Percentiles rank a stretch among this genome's conserved stretches.
phyloP scores from a whole-genome alignment of 2,329 filamentous ascomycete genomes.

The Pezicula neosporulosa region DNA sequence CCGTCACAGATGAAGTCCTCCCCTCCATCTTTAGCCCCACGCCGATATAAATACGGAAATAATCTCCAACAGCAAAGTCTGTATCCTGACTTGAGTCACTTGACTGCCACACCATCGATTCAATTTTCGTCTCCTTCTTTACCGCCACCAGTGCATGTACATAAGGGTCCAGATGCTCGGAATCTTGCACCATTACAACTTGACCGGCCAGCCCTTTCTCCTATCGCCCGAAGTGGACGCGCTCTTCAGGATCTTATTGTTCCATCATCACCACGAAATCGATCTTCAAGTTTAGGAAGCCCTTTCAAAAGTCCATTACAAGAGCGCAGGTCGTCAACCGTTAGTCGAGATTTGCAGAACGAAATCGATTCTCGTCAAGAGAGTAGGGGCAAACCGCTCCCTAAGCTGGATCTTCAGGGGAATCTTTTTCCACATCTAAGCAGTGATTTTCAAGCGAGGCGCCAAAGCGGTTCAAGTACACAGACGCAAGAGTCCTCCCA shows the following conservation, averaged over 20 bases:
- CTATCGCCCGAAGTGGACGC: constrained; percentile 27
- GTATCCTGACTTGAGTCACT: constrained; percentile 15
- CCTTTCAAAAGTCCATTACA: constrained; percentile 29
- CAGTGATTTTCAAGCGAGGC: constrained; percentile 4
- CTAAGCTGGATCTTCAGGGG: constrained; percentile 16
- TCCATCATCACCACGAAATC: constrained; percentile 24
- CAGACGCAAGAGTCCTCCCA: neutral
- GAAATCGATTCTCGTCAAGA: constrained; percentile 8
- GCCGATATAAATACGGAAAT: constrained; percentile 24
- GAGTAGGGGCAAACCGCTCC: constrained; percentile 12
- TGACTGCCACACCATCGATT: constrained; percentile 26
- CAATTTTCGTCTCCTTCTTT: constrained; percentile 29
- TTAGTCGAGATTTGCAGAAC: constrained; percentile 10
- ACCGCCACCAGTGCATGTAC: constrained; percentile 21
- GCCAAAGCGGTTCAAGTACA: neutral
- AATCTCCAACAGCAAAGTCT: constrained; percentile 22
- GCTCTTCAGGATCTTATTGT: constrained; percentile 27
- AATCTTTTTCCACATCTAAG: constrained; percentile 10
- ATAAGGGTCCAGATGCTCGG: constrained; percentile 10
- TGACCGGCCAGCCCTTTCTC: constrained; percentile 20
- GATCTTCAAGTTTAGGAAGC: constrained; percentile 28
- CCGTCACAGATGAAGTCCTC: constrained; percentile 26
- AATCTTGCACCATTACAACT: constrained; percentile 6
- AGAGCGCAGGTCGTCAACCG: constrained; percentile 19
- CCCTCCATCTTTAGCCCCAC: constrained; percentile 24